Evolutionary conservation across 2,329 filamentous ascomycete genomes (phyloP), one percentile per base, ranked within the genome.

Genomic region (Geosmithia flava): DNA sequence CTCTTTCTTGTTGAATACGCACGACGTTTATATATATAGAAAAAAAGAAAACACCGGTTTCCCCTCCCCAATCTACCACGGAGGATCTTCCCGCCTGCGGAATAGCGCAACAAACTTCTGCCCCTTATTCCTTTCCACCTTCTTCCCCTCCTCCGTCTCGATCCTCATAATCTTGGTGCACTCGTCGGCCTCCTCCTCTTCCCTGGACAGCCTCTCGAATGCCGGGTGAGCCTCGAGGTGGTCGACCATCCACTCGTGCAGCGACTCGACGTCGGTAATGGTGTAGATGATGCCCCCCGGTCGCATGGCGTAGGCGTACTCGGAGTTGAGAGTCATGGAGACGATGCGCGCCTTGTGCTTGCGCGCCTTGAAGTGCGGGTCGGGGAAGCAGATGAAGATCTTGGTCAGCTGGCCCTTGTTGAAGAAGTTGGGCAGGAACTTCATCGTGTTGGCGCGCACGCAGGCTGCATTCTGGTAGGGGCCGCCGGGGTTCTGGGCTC

Each of bases 371-470:
- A 98, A 98, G 67, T 98, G 93, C 50, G 93, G 93, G 60, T 98
- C 93, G 0, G 93, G 93, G 62, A 98, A 98, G 71, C 93, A 98
- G 58, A 98, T 86, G 65, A 98, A 98, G 61, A 97, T 87, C 62
- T 94, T 94, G 53, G 76, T 78, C 15, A 98, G 78, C 62, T 96
- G 90, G 15, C 69, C 73, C 58, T 83, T 85, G 48, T 68, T 71
- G 72, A 98, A 97, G 73, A 96, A 95, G 62, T 98, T 97, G 52
- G 94, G 91, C n/a, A 98, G 72, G 66, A 97, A 98, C 64, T 98
- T 98, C 93, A 98, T 98, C 5, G 88, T 87, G 69, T 98, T 98
- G 54, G 87, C 87, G 52, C 93, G 83, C 45, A 98, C 72, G 61
- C 88, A 94, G 33, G 85, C 82, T 48, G 91, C 83, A 63, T 98